phyloP scores from a whole-genome alignment of 2,329 filamentous ascomycete genomes.

The Fragosphaeria purpurea region DNA sequence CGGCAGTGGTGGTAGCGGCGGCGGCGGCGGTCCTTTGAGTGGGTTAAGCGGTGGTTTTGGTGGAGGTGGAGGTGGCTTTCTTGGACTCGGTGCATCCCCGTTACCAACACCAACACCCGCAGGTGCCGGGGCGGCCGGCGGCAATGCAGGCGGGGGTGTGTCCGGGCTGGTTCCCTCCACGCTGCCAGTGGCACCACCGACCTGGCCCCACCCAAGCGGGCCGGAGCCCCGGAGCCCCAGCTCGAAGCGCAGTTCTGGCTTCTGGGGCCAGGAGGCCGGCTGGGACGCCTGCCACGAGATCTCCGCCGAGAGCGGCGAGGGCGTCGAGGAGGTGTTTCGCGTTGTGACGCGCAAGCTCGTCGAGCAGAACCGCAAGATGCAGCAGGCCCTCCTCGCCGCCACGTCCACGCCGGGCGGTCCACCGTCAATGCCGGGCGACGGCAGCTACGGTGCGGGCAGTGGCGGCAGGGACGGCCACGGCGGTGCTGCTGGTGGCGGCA shows the following conservation, averaged over 20 bases:
- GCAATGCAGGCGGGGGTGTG: not conserved
- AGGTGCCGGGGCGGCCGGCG: not conserved
- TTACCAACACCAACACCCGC: constrained; percentile 1
- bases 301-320: constrained; percentile 85
- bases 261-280: constrained; percentile 86
- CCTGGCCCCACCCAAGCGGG: not conserved
- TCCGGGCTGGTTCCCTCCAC: constrained; percentile 11
- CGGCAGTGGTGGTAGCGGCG: not conserved
- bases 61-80: too few species aligned
- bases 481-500: not conserved
- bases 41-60: too few species aligned
- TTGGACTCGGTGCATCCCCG: too few species aligned
- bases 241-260: constrained; percentile 60
- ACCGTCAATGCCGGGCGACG: constrained; percentile 14
- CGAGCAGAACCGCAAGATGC: constrained; percentile 54
- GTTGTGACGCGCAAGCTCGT: constrained; percentile 53
- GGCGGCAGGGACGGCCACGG: constrained; percentile 4
- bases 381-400: constrained; percentile 47
- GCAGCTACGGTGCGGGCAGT: constrained; percentile 5
- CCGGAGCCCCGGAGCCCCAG: constrained; percentile 48
- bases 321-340: constrained; percentile 91
- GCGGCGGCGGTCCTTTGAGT: not conserved
- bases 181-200: constrained; percentile 15
- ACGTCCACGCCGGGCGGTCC: constrained; percentile 38
- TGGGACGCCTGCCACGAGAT: constrained; percentile 99